Evolutionary conservation across 768 basidiomycete species (phyloP), one percentile per base, ranked within the genome.

Genomic region (Hypholoma sublateritium): DNA sequence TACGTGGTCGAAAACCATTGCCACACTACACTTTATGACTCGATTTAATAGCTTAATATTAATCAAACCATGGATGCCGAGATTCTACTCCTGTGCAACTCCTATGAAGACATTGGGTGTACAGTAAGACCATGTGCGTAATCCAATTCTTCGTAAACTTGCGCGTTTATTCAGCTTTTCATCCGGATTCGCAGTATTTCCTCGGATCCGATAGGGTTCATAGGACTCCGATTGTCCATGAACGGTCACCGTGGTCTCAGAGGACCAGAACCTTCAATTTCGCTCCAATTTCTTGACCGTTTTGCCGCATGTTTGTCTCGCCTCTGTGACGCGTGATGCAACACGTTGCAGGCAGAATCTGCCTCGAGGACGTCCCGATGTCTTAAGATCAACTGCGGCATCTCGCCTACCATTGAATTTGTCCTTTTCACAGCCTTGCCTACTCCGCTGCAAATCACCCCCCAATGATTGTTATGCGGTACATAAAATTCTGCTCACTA

Each of bases 331-430:
- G 58, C 59, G 62, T 66, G 63, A 65, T 60, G 22, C 39, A 58
- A 58, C 66, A 67, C 66, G 66, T 62, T 66, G 60, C 58, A 58
- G 11, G 42, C 45, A 54, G 56, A 54, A 57, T 60, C 63, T 66
- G 67, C 67, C 67, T 67, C 67, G 67, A 67, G 69, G 69, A 43
- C 52, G 57, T 57, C 59, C 59, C 46, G 50, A 50, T 48, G 50
- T 58, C 56, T 50, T 55, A 57, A 61, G 53, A 56, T 32, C 55
- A 46, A 41, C 56, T 56, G 53, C 57, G 61, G 44, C 53, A 36
- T 45, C 52, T 22, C 48, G 50, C 16, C 25, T n/a, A 49, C 4
- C 25, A 50, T 61, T 67, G 63, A 64, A 65, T 61, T 64, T 64
- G 49, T 28, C 56, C 36, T 45, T 57, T 59, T 59, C 66, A 67